Conservation (phyloP, 2,329 filamentous ascomycete genomes). For the Ilyonectria destructans region DNA sequence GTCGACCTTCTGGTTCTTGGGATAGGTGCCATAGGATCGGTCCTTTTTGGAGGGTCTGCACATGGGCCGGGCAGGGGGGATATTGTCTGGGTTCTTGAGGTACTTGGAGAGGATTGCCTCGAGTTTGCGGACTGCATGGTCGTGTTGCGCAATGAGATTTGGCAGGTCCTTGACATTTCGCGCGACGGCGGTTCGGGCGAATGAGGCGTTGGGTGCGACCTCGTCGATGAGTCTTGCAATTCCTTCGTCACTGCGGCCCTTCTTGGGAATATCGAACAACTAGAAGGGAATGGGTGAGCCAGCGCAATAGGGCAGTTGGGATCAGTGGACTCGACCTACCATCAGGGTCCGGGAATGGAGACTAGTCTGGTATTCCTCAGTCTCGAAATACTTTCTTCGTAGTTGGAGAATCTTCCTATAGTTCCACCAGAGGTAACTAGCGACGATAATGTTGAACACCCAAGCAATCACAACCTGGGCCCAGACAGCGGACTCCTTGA, state of each 20-base stretch:
- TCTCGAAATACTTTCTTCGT: slow-evolving; percentile 86
- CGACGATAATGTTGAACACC: slow-evolving; percentile 82
- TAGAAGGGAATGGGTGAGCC: slow-evolving; percentile 55
- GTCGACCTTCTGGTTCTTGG: slow-evolving; percentile 84
- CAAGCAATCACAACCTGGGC: slow-evolving; percentile 73
- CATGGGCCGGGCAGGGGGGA: slow-evolving; percentile 83
- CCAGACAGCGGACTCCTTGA: slow-evolving; percentile 71
- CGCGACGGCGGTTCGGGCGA: slow-evolving; percentile 86
- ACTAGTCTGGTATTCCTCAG: slow-evolving; percentile 89
- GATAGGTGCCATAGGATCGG: slow-evolving; percentile 74
- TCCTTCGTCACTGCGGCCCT: slow-evolving; percentile 87
- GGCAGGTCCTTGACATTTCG: slow-evolving; percentile 95
- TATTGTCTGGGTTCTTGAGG: slow-evolving; percentile 85
- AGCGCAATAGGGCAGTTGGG: background rate
- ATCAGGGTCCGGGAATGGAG: slow-evolving; percentile 83
- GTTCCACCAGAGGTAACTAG: slow-evolving; percentile 90
- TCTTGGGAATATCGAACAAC: slow-evolving; percentile 87
- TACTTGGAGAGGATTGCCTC: slow-evolving; percentile 92
- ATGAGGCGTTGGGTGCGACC: slow-evolving; percentile 83
- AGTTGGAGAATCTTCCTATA: slow-evolving; percentile 82
- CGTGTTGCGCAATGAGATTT: slow-evolving; percentile 87
- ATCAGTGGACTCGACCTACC: slow-evolving; percentile 59
- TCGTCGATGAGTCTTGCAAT: slow-evolving; percentile 87
- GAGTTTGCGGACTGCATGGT: slow-evolving; percentile 84
- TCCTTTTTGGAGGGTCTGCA: slow-evolving; percentile 89